phyloP scores from a whole-genome alignment of 1,139 yeast genomes.

The Yamadazyma diddensiae region DNA sequence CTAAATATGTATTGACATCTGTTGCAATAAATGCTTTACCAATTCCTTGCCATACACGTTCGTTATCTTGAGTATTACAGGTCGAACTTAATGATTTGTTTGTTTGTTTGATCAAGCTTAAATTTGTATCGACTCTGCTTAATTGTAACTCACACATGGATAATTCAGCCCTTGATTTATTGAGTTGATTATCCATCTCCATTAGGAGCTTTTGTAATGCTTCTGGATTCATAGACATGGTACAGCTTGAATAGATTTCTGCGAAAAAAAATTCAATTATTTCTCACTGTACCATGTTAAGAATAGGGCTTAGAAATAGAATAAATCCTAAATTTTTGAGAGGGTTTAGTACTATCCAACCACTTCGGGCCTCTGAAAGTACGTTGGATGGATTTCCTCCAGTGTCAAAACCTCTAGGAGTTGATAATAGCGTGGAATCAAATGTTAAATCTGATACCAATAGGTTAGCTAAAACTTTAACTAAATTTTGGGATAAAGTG shows the following conservation, averaged over 20 bases:
- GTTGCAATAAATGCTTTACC: constrained; percentile 68
- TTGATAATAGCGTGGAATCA: constrained; percentile 47
- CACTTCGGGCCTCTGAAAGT: constrained; percentile 10
- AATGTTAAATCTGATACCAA: constrained; percentile 64
- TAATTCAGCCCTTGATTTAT: constrained; percentile 61
- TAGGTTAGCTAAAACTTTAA: constrained; percentile 64
- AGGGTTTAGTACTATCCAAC: constrained; percentile 1
- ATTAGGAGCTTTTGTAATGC: constrained; percentile 50
- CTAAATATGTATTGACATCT: constrained; percentile 45
- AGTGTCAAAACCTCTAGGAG: constrained; percentile 24
- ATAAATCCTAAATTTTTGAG: constrained; percentile 4
- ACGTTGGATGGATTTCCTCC: constrained; percentile 7
- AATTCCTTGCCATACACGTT: constrained; percentile 77
- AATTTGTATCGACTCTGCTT: constrained; percentile 54
- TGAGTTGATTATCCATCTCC: constrained; percentile 66
- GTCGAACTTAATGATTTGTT: constrained; percentile 46
- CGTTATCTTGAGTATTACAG: constrained; percentile 32
- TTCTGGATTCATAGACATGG: constrained; percentile 42
- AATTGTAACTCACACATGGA: constrained; percentile 61
- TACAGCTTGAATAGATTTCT: not conserved
- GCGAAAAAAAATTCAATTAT: too few species aligned
- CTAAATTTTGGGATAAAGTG: constrained; percentile 85
- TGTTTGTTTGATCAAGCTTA: constrained; percentile 56
- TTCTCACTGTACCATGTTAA: constrained; percentile 13
- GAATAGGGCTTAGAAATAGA: constrained; percentile 8